Percentiles rank a stretch among this genome's conserved stretches.
Conservation (phyloP, 192 early-diverging fungal species). For the Chytriomyces sp. region DNA sequence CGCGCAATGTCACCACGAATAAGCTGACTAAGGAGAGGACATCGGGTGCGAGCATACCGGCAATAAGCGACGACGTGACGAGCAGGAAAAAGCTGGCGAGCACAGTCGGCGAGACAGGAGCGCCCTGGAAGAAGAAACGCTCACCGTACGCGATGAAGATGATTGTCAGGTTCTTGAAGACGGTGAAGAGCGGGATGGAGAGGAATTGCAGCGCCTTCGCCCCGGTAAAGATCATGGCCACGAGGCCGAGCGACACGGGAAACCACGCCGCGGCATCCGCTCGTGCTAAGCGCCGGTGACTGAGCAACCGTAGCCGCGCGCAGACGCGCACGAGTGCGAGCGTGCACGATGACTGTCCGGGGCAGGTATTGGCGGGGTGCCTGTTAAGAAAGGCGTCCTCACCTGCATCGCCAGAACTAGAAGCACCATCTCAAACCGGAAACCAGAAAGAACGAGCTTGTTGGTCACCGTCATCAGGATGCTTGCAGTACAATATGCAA, state of each 20-base stretch:
- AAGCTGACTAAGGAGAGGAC: too few species aligned
- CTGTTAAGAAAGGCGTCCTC: neutral
- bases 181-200: slow-evolving; percentile 92
- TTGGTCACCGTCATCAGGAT: slow-evolving; percentile 70
- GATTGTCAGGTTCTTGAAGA: slow-evolving; percentile 99
- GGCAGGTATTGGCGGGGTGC: too few species aligned
- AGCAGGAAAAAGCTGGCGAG: slow-evolving; percentile 78
- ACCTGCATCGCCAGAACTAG: slow-evolving; percentile 59
- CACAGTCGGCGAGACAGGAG: slow-evolving; percentile 80
- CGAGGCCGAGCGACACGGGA: slow-evolving; percentile 79
- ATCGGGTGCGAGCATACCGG: too few species aligned
- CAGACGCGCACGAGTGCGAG: slow-evolving; percentile 55
- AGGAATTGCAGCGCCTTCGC: slow-evolving; percentile 92
- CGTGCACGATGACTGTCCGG: slow-evolving; percentile 30
- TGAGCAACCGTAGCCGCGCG: slow-evolving; percentile 28
- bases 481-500: slow-evolving; percentile 85
- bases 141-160: slow-evolving; percentile 96
- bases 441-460: slow-evolving; percentile 57
- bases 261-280: slow-evolving; percentile 63
- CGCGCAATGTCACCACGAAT: slow-evolving; percentile 7
- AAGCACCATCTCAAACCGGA: slow-evolving; percentile 54
- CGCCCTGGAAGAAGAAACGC: slow-evolving; percentile 75
- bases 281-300: slow-evolving; percentile 27
- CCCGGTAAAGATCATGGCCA: slow-evolving; percentile 97
- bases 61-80: slow-evolving; percentile 83